These are phyloP conservation scores for Kluyveromyces aestuarii DNA, from an alignment of 805 yeast genomes.

Conservation along the genomic window DNA sequence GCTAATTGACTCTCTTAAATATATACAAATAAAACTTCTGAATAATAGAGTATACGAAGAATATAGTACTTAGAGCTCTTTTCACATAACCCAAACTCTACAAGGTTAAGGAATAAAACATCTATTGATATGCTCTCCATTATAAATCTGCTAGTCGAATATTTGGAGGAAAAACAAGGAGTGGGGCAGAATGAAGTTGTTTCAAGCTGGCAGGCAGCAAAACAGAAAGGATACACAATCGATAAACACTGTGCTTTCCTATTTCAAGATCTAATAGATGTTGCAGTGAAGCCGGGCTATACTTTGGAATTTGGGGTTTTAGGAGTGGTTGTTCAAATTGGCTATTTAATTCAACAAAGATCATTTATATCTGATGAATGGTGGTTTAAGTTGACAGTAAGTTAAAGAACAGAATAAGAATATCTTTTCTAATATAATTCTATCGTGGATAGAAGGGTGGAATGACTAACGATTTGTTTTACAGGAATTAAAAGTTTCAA, in stretches of 20 bases:
- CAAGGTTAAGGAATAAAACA: neutral
- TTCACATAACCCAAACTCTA: neutral
- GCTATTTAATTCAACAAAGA: neutral
- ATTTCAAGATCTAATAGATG: neutral
- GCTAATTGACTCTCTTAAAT: neutral
- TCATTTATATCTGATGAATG: slow-evolving; percentile 1
- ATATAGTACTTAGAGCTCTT: neutral
- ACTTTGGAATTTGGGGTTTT: neutral
- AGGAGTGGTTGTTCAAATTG: slow-evolving; percentile 1
- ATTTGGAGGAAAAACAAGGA: slow-evolving; percentile 1
- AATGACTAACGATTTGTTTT: neutral
- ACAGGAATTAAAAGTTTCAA: slow-evolving; percentile 7
- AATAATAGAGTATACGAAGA: neutral
- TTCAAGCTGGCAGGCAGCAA: neutral
- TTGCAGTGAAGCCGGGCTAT: neutral
- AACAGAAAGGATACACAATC: neutral
- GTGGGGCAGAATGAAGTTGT: neutral
- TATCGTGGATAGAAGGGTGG: neutral
- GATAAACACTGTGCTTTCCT: slow-evolving; percentile 1
- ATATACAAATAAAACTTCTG: neutral
- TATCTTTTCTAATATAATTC: neutral
- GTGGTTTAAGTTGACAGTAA: slow-evolving; percentile 2
- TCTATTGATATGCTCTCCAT: neutral
- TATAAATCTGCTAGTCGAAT: slow-evolving; percentile 1
- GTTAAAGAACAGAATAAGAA: neutral